Evolutionary conservation across 2,329 filamentous ascomycete genomes (phyloP), one percentile per base, ranked within the genome.

Genomic region (Leptographium procerum): DNA sequence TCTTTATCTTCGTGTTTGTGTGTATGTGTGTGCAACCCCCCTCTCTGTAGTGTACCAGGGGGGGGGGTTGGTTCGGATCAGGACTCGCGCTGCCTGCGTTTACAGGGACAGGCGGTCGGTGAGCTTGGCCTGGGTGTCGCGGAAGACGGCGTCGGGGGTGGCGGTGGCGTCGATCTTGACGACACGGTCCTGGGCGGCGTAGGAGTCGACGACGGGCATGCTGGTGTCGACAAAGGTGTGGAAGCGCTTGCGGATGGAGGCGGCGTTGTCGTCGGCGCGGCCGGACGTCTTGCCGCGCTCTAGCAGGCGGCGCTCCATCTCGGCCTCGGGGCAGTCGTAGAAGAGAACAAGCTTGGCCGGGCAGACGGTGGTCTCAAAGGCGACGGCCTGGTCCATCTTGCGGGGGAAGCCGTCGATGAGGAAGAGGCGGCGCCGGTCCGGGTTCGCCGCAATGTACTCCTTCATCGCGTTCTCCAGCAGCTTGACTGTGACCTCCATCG

Each of bases 401-500:
- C 94, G 84, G 34, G 94, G 94, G 78, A 97, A 99, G 14, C 94
- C 87, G 71, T 85, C 82, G 65, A 86, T 84, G 58, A 86, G 74
- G 78, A 97, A 97, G 67, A 88, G 84, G 57, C 86, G 63, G 69
- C n/a, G 24, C 34, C 50, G 68, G 57, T 56, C 29, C 9, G 75
- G 72, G 59, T 78, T 73, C 58, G 77, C 69, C 28, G 19, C 26
- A 56, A 96, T 82, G 14, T 82, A 79, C 10, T 81, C 83, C 59
- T 79, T 80, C 89, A 99, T 97, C 60, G 91, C 90, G 72, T 96
- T 95, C 75, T 96, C 91, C 50, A 99, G 82, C 40, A 99, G 76
- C 67, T 91, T 87, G 60, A 99, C 87, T 6, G 94, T 99, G 55
- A 97, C 91, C 73, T 97, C 92, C 89, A 96, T 95, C n/a, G 94